Evolutionary conservation across 768 basidiomycete species (phyloP), one percentile per base, ranked within the genome.

Genomic region (Podaxis sp.): DNA sequence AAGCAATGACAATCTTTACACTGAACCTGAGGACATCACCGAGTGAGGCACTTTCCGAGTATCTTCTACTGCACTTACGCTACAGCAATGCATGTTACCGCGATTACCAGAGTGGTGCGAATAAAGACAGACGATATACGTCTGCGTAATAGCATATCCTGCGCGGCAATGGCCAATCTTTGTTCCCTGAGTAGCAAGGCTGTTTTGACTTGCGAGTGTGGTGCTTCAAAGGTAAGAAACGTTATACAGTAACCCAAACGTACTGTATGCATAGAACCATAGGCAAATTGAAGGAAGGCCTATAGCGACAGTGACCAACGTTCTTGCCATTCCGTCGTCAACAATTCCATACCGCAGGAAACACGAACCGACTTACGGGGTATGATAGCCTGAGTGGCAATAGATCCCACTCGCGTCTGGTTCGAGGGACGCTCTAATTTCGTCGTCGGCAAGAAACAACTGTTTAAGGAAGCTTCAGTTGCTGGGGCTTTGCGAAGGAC

Each of bases 231-330:
- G 13, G 12, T 24, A 13, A 24, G 26, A 24, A 28, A 3, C 12
- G 12, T 12, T 12, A 20, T 4, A 13, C 12, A 10, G 11, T 12
- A 50, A 22, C 2, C 3, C 13, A 11, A 41, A 17, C 51, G 28
- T 20, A 61, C 60, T 24, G 38, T 61, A 61, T 6, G 54, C 41
- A 24, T 28, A 41, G 17, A 61, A 54, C 60, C 51, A 61, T 13
- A 44, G 20, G 15, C 33, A 28, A 40, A 60, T 11, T 13, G 13
- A 4, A 51, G 58, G 50, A 13, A 52, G 3, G 26, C 22, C 13
- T 11, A 26, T 13, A n/a, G 15, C 56, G 24, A 6, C 50, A 10
- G 50, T 30, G 6, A 61, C n/a, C 4, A 6, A 46, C 26, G 11
- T 15, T 6, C 51, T 52, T 60, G 0, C 11, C 11, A 12, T 10